Base-by-base conservation (phyloP, 2,329 filamentous ascomycete species). In the Fusarium sp. region DNA sequence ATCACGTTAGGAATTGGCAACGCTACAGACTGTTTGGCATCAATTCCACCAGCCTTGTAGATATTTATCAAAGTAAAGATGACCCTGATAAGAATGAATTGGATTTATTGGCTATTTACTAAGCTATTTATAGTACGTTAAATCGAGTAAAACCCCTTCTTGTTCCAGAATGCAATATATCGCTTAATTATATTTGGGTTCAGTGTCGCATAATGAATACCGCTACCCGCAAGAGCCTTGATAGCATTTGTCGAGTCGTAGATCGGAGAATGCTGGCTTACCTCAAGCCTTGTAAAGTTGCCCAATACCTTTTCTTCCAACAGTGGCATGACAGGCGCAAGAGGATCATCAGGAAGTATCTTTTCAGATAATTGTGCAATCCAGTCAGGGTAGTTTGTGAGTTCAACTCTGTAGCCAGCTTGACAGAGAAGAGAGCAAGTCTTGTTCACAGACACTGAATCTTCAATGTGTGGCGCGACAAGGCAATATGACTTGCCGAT, bases 201-300 rank as follows among this genome's bases (percentile, higher is more conserved):
- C 6, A 62, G 49, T 7, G 17, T 7, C 31, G 8, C 9, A n/a
- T 62, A 62, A 4, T 62, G 24, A 31, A 62, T 38, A 14, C n/a
- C 31, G 12, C 38, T 35, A 31, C 26, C 59, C 7, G 26, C 18
- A n/a, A 56, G 48, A 31, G 31, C 59, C 20, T 62, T 18, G 11
- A 56, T 17, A 6, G 59, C 31, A 18, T 62, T 62, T 17, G 39
- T 24, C 4, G 49, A 36, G 15, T 62, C 59, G 4, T 62, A 62
- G 15, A 56, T 17, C 4, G 59, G 59, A 33, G 59, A 28, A 18
- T 62, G 31, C 49, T 62, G 59, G 39, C 59, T 62, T 5, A 62
- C 49, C n/a, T 62, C 59, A 18, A 62, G 59, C 22, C 59, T 56
- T 13, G 59, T 62, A 20, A 62, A 45, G 22, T 26, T 62, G 12